Percentiles rank a stretch among this genome's conserved stretches.
phyloP scores from a whole-genome alignment of 2,329 filamentous ascomycete species.

The Fusarium sp. region DNA sequence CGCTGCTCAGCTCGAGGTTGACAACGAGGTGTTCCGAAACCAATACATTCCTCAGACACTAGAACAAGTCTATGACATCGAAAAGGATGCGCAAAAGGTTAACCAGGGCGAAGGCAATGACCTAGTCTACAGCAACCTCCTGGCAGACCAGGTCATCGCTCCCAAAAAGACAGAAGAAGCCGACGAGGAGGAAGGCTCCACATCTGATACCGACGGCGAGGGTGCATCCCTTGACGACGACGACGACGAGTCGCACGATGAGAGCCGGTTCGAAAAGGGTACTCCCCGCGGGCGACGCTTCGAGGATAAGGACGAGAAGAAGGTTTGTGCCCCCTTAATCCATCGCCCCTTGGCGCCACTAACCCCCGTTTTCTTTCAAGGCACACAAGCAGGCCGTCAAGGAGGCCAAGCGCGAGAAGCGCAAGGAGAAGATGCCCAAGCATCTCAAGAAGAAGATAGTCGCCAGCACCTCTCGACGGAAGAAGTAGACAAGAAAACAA shows the following conservation, averaged over 20 bases:
- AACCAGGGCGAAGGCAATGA: conserved; percentile 78
- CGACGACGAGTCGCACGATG: conserved; percentile 59
- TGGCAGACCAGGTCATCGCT: conserved; percentile 75
- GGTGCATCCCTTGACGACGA: conserved; percentile 61
- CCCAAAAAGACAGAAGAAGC: conserved; percentile 52
- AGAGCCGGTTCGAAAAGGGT: conserved; percentile 72
- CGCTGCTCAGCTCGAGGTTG: conserved; percentile 75
- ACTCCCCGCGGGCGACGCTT: conserved; percentile 84
- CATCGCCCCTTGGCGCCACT: conserved; percentile 23
- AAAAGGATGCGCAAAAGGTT: conserved; percentile 86
- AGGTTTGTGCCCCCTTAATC: conserved; percentile 59
- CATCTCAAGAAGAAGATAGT: conserved; percentile 92
- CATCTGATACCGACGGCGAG: conserved; percentile 60
- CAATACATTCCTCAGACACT: conserved; percentile 97
- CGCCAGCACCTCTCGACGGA: conserved; percentile 69
- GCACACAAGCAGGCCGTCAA: conserved; percentile 90
- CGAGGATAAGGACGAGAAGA: conserved; percentile 92
- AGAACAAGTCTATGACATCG: conserved; percentile 95
- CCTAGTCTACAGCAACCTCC: conserved; percentile 86
- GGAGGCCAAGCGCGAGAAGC: conserved; percentile 93
- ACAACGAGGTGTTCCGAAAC: conserved; percentile 93
- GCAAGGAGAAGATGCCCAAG: conserved; percentile 97
- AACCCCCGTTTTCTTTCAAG: conserved; percentile 40
- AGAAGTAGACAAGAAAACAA: conserved; percentile 61
- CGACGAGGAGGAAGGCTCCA: conserved; percentile 53